A percentile compares a stretch with the other conserved stretches of the same genome.
Evolutionary conservation across 2,329 filamentous ascomycete genomes (phyloP).

Genomic region (Exophiala sideris): DNA sequence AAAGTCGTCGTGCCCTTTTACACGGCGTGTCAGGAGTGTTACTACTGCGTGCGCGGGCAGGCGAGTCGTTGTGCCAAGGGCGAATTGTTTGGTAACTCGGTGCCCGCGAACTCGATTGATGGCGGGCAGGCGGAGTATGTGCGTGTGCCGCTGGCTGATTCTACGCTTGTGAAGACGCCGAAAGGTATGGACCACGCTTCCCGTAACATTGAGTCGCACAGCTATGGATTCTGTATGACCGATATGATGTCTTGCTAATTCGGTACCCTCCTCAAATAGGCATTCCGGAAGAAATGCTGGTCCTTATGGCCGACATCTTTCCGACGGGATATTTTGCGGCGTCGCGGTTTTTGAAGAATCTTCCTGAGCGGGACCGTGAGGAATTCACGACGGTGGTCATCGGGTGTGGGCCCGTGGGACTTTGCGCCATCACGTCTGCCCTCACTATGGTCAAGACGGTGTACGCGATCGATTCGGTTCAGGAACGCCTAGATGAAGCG

Average conservation of each 20-base stretch:
- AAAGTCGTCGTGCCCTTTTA: conserved; percentile 53
- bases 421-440: conserved; percentile 65
- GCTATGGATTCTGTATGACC: too few species aligned
- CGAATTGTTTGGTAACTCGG: conserved; percentile 44
- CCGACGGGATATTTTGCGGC: conserved; percentile 30
- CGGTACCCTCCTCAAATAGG: conserved; percentile 1
- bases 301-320: conserved; percentile 32
- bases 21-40: conserved; percentile 51
- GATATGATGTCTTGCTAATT: too few species aligned
- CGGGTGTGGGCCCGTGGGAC: conserved; percentile 61
- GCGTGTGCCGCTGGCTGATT: conserved; percentile 51
- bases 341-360: conserved; percentile 27
- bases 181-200: conserved; percentile 4
- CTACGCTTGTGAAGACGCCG: conserved; percentile 48
- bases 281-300: conserved; percentile 34
- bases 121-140: conserved; percentile 58
- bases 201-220: too few species aligned
- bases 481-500: conserved; percentile 57
- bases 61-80: conserved; percentile 52
- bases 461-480: conserved; percentile 62
- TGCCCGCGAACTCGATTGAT: conserved; percentile 52
- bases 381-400: conserved; percentile 56
- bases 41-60: conserved; percentile 52
- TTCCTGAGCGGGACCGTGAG: conserved; percentile 24
- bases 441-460: conserved; percentile 60